A percentile compares a stretch with the other conserved stretches of the same genome.
Conservation (phyloP, 2,329 filamentous ascomycete species). For the Fusarium camptoceras region DNA sequence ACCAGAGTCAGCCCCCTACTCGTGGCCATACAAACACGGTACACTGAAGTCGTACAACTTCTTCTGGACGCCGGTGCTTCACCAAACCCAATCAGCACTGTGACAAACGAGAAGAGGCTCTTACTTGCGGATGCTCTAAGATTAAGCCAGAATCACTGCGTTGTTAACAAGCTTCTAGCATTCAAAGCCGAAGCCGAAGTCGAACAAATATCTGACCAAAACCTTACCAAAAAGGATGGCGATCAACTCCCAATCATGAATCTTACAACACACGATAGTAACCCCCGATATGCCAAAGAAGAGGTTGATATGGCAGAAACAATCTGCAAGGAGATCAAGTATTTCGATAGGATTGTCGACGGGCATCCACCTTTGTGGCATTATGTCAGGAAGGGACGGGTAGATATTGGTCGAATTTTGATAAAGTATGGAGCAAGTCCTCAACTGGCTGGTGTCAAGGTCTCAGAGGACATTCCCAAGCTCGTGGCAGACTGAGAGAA, state of each 20-base stretch:
- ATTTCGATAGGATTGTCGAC: conserved; percentile 19
- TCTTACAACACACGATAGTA: conserved; percentile 16
- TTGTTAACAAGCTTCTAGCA: conserved; percentile 20
- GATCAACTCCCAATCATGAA: conserved; percentile 31
- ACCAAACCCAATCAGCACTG: conserved; percentile 21
- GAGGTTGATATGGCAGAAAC: conserved; percentile 21
- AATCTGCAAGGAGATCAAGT: conserved; percentile 21
- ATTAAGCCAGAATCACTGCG: conserved; percentile 1
- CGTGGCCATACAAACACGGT: conserved; percentile 13
- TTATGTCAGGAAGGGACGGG: conserved; percentile 22
- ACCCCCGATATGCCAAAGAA: conserved; percentile 11
- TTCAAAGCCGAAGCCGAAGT: conserved; percentile 35
- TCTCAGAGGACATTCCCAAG: conserved; percentile 14
- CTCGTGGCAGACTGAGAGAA: conserved; percentile 8
- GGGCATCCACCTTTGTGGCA: conserved; percentile 31
- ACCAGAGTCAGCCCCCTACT: conserved; percentile 8
- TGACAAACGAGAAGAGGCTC: conserved; percentile 16
- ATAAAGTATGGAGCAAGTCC: conserved; percentile 26
- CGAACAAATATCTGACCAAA: conserved; percentile 8
- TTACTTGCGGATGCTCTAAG: conserved; percentile 24
- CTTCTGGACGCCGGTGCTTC: conserved; percentile 35
- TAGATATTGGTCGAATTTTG: conserved; percentile 28
- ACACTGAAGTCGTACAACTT: conserved; percentile 22
- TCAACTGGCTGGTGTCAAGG: conserved; percentile 25
- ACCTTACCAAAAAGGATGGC: background rate